Evolutionary conservation across 441 rosid genomes (phyloP).

Genomic region (Euphorbia schlechtendalii): DNA sequence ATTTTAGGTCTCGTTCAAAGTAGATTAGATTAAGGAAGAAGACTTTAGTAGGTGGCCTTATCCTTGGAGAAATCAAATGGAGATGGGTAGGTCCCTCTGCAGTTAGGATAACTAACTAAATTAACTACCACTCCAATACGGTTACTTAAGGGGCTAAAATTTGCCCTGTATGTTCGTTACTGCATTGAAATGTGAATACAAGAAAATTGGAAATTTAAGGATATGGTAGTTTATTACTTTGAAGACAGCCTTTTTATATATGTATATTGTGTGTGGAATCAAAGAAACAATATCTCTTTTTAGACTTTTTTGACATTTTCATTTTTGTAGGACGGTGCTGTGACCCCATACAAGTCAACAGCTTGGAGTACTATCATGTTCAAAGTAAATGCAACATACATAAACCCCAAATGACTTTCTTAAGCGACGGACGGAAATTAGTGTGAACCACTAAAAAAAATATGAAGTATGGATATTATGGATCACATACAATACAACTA

Average conservation of each 20-base stretch:
- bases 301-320: too few relatives aligned
- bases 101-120: not conserved
- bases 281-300: not conserved
- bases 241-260: not conserved
- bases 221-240: not conserved
- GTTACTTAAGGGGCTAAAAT: not conserved
- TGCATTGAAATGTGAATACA: not conserved
- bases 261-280: not conserved
- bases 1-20: not conserved
- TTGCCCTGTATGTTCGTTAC: not conserved
- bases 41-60: not conserved
- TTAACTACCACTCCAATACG: not conserved
- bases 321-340: too few relatives aligned
- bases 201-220: not conserved
- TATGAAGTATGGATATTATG: too few relatives aligned
- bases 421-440: too few relatives aligned
- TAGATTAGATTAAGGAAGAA: not conserved
- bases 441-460: too few relatives aligned
- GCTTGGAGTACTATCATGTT: too few relatives aligned
- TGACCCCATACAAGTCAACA: too few relatives aligned
- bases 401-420: too few relatives aligned
- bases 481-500: too few relatives aligned
- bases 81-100: not conserved
- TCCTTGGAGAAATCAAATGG: not conserved
- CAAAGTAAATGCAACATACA: too few relatives aligned